phyloP scores from a whole-genome alignment of 2,329 filamentous ascomycete species.

The Fusarium burgessii region DNA sequence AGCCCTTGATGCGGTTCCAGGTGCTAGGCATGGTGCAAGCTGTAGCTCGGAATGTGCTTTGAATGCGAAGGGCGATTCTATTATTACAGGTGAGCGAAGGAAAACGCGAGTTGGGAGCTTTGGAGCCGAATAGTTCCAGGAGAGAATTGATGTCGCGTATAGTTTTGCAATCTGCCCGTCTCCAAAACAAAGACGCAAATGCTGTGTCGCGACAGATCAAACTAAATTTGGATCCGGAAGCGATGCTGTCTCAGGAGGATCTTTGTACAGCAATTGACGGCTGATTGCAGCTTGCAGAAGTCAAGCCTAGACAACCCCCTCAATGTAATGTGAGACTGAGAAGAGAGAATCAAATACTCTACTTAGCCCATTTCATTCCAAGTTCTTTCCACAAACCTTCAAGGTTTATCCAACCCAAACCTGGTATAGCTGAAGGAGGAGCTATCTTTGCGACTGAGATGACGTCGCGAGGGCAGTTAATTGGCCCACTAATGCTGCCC shows the following conservation, averaged over 20 bases:
- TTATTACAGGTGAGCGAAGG: not conserved
- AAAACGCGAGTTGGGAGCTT: not conserved
- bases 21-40: slow-evolving; percentile 35
- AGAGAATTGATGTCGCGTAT: slow-evolving; percentile 13
- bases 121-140: not conserved
- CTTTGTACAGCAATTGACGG: slow-evolving; percentile 37
- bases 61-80: not conserved
- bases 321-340: not conserved
- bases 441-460: slow-evolving; percentile 29
- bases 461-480: slow-evolving; percentile 32
- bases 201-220: slow-evolving; percentile 32
- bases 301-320: slow-evolving; percentile 9
- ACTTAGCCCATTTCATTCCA: slow-evolving; percentile 14
- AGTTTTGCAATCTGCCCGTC: slow-evolving; percentile 12
- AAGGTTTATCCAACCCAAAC: slow-evolving; percentile 26
- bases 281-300: slow-evolving; percentile 32
- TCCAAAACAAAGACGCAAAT: slow-evolving; percentile 13
- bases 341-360: not conserved
- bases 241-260: slow-evolving; percentile 33
- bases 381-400: slow-evolving; percentile 27
- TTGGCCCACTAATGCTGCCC: slow-evolving; percentile 23
- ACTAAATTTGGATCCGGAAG: slow-evolving; percentile 21
- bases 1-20: slow-evolving; percentile 50
- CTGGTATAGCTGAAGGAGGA: slow-evolving; percentile 28
- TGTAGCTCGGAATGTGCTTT: not conserved